Percentiles rank a stretch among this genome's conserved stretches.
These are phyloP conservation scores for Lumnitzera racemosa DNA, from an alignment of 345 rosid genomes.

Conservation along the genomic window DNA sequence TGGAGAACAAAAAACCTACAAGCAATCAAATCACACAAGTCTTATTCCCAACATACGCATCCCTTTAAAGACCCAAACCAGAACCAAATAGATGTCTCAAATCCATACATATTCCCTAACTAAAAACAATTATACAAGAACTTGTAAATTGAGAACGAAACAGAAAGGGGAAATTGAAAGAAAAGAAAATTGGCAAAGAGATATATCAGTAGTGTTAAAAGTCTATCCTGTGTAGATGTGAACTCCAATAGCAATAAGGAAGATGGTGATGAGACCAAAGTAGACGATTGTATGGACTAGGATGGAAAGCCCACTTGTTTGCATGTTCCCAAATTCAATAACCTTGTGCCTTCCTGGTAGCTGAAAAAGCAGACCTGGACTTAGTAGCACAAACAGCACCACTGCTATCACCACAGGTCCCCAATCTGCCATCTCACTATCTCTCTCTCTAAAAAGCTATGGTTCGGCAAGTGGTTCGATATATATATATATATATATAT, in stretches of 20 bases:
- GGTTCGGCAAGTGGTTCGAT: not conserved
- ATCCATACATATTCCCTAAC: no score
- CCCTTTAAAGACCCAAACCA: no score
- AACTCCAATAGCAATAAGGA: slow-evolving; percentile 58
- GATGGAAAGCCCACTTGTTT: slow-evolving; percentile 65
- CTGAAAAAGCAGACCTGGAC: slow-evolving; percentile 82
- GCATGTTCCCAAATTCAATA: slow-evolving; percentile 68
- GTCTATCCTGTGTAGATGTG: slow-evolving; percentile 59
- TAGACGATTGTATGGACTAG: slow-evolving; percentile 69
- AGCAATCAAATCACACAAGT: no score
- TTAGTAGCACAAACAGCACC: slow-evolving; percentile 69
- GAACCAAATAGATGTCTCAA: no score
- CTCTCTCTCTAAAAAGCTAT: not conserved
- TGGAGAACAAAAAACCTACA: no score
- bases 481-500: no score
- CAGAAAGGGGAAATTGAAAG: not conserved
- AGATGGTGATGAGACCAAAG: slow-evolving; percentile 77
- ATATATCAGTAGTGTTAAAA: no score
- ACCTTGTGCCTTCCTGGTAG: slow-evolving; percentile 53
- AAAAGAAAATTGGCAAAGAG: no score
- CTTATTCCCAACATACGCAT: no score
- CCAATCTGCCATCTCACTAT: slow-evolving; percentile 70
- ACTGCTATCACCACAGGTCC: slow-evolving; percentile 86
- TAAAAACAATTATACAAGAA: not conserved
- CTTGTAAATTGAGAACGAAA: not conserved